These are phyloP conservation scores for Parsonsia alboflavescens DNA, from an alignment of 257 asterid genomes.

Conservation along the genomic window DNA sequence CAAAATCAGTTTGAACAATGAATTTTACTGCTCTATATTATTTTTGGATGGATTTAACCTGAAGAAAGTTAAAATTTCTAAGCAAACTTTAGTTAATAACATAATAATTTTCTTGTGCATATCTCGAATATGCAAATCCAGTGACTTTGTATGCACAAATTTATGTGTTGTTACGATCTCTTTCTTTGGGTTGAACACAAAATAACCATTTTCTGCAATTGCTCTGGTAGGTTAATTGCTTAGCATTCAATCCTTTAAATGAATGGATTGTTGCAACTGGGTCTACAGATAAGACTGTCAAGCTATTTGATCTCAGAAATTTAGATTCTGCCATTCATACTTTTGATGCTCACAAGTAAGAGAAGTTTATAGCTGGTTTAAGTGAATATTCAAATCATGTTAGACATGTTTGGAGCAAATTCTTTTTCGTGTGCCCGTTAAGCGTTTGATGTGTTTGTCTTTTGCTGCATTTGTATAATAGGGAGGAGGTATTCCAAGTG, in stretches of 20 bases:
- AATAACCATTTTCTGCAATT: neutral
- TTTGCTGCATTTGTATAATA: constrained; percentile 54
- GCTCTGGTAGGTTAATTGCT: constrained; percentile 72
- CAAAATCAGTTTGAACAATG: neutral
- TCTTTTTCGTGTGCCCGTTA: neutral
- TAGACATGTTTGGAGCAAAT: neutral
- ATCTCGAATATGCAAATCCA: neutral
- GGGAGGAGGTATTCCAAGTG: no score
- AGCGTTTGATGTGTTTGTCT: neutral
- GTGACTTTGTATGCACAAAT: neutral
- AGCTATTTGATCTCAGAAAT: constrained; percentile 83
- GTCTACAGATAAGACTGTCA: constrained; percentile 89
- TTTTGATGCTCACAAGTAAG: constrained; percentile 87
- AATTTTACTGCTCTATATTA: neutral
- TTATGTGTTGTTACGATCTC: neutral
- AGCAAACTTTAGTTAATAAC: neutral
- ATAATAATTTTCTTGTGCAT: neutral
- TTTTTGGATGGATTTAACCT: neutral
- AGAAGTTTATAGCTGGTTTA: constrained; percentile 10
- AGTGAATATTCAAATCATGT: constrained; percentile 10
- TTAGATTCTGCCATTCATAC: constrained; percentile 66
- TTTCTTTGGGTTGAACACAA: neutral
- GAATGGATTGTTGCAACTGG: constrained; percentile 98
- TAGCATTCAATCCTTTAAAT: constrained; percentile 90
- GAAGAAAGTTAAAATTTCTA: neutral